Conservation (phyloP, 345 rosid genomes). For the Rhodamnia rubescens region DNA sequence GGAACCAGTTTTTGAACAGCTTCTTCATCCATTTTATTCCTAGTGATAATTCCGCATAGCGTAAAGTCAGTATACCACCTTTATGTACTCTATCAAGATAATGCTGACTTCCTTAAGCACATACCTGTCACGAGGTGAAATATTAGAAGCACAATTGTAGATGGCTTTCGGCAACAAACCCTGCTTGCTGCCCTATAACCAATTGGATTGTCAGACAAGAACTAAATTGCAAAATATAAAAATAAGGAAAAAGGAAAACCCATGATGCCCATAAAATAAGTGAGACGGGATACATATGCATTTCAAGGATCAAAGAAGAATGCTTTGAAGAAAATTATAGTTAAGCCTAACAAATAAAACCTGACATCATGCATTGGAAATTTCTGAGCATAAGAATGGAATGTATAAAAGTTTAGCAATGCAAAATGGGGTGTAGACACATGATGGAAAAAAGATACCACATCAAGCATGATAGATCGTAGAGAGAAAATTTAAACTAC, state of each 20-base stretch:
- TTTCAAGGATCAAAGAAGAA: background rate
- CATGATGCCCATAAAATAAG: background rate
- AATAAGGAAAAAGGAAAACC: background rate
- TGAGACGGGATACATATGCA: background rate
- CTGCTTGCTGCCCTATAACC: slow-evolving; percentile 17
- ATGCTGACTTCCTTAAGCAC: background rate
- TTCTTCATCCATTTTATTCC: slow-evolving; percentile 34
- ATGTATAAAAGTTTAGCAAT: background rate
- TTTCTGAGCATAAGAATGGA: background rate
- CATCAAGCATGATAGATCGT: background rate
- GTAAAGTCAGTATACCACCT: slow-evolving; percentile 12
- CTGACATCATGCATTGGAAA: background rate
- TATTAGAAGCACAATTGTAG: slow-evolving; percentile 38
- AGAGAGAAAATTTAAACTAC: background rate
- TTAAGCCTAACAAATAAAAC: background rate
- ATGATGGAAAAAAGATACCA: background rate
- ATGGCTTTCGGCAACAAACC: slow-evolving; percentile 35
- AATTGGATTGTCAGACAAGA: background rate
- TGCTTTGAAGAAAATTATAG: background rate
- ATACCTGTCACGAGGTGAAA: slow-evolving; percentile 59
- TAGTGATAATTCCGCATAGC: slow-evolving; percentile 13
- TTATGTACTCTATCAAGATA: background rate
- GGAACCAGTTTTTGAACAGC: slow-evolving; percentile 34
- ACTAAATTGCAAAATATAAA: background rate
- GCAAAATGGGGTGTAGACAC: background rate